Evolutionary conservation across 495 filamentous ascomycete genomes (phyloP), one percentile per base, ranked within the genome.

Genomic region (Haplographium delicatum): DNA sequence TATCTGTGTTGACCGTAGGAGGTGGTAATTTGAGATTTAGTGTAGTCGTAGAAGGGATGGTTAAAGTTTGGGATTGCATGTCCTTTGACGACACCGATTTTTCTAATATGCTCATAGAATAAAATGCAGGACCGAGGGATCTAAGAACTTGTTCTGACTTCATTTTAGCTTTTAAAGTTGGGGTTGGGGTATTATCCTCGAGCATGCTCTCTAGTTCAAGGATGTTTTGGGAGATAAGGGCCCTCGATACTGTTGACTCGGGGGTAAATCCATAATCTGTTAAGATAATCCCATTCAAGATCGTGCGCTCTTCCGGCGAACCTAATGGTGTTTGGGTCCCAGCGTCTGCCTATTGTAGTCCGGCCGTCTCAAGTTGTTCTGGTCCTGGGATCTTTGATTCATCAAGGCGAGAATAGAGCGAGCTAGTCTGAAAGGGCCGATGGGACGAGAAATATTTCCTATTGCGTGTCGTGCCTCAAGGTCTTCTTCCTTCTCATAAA

Each of bases 351-450:
- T 43, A 22, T 8, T 13, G 1, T 4, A 2, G 2, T 15, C 22
- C n/a, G n/a, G n/a, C n/a, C 5, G 9, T 16, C 39, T 43, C 20
- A 3, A 13, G 1, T 9, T 15, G 7, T 23, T 9, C 10, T 9
- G 39, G 39, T 18, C 9, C 4, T 2, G 24, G 19, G 1, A 44
- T 11, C 3, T 50, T 27, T 48, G 46, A 11, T 51, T 35, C 22
- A 59, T 13, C 15, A 59, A 30, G 6, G 20, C n/a, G 4, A 59
- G 24, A 18, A 59, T 25, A 10, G 37, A 43, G 2, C 52, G 18
- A 19, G 57, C 57, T 2, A 60, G 50, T 20, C 57, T 60, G 45
- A 56, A 60, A n/a, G 57, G 57, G 2, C 57, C 57, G 13, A 60
- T 37, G 11, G 57, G 57, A 13, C 19, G 34, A 25, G 37, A 54